Conservation (phyloP, 225 moss, liverwort and hornwort species). For the Antitrichia curtipendula region DNA sequence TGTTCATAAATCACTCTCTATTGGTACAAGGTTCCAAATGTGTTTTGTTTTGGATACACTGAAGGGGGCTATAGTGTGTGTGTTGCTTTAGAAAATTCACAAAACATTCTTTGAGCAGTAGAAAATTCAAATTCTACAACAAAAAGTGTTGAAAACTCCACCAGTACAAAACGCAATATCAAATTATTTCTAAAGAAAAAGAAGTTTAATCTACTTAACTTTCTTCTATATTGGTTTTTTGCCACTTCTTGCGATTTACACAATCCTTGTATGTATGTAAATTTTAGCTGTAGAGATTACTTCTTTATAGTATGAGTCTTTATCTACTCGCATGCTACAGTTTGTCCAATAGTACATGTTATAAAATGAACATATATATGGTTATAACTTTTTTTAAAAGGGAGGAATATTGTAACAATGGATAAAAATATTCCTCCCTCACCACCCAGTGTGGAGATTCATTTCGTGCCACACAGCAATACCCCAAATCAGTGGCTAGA, state of each 20-base stretch:
- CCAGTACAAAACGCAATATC: too few species aligned
- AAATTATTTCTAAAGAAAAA: background rate
- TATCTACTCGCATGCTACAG: too few species aligned
- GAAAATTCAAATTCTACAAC: background rate
- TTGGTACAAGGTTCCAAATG: background rate
- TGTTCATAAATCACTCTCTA: background rate
- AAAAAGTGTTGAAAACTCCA: background rate
- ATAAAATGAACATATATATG: background rate
- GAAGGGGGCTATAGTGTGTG: accelerated
- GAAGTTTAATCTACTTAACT: background rate
- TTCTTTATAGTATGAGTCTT: background rate
- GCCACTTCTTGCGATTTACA: background rate
- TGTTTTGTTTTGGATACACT: accelerated
- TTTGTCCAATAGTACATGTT: too few species aligned
- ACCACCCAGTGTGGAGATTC: background rate
- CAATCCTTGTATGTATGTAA: background rate
- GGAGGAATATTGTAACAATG: background rate
- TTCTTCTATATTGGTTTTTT: background rate
- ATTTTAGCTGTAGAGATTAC: background rate
- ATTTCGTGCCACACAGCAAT: background rate
- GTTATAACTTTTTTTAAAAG: background rate
- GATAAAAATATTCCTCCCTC: background rate
- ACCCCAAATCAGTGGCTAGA: background rate
- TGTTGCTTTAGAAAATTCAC: background rate
- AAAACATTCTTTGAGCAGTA: background rate